phyloP scores from a whole-genome alignment of 2,329 filamentous ascomycete species.

The Penicillium sp. region DNA sequence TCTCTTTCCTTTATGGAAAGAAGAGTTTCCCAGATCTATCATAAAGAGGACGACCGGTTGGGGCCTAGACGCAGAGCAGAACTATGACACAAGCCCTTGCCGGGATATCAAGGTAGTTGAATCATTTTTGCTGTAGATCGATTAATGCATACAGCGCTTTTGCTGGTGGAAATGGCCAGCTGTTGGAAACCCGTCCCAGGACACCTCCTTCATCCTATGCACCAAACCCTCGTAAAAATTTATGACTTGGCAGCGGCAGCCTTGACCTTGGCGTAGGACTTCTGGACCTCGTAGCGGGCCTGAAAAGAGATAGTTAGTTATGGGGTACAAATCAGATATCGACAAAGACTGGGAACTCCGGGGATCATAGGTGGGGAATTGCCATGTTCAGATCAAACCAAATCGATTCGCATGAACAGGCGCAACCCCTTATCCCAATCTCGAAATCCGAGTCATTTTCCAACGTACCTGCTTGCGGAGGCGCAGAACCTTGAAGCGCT shows the following conservation, averaged over 20 bases:
- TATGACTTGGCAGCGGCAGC: conserved; percentile 71
- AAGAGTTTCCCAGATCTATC: conserved; percentile 24
- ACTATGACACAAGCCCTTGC: conserved; percentile 30
- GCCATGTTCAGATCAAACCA: neutral
- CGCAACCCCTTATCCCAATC: neutral
- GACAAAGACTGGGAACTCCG: neutral
- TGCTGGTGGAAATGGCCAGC: conserved; percentile 44
- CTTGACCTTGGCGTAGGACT: conserved; percentile 92
- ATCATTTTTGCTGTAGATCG: conserved; percentile 49
- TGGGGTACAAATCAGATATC: neutral
- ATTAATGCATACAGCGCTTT: conserved; percentile 47
- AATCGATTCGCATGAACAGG: neutral
- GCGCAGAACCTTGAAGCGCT: conserved; percentile 99
- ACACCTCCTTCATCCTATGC: conserved; percentile 49
- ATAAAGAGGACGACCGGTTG: conserved; percentile 21
- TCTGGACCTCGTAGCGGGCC: conserved; percentile 93
- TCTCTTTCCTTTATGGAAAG: conserved; percentile 16
- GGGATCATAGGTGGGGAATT: neutral
- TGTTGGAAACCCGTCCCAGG: conserved; percentile 44
- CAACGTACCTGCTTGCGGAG: conserved; percentile 92
- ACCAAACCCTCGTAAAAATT: conserved; percentile 46
- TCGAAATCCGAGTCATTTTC: neutral
- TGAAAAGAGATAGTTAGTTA: conserved; percentile 37
- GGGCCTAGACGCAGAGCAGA: conserved; percentile 26
- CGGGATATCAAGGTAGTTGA: conserved; percentile 49